Conservation (phyloP, 306 rosid species). For the Glycyrrhiza uralensis region DNA sequence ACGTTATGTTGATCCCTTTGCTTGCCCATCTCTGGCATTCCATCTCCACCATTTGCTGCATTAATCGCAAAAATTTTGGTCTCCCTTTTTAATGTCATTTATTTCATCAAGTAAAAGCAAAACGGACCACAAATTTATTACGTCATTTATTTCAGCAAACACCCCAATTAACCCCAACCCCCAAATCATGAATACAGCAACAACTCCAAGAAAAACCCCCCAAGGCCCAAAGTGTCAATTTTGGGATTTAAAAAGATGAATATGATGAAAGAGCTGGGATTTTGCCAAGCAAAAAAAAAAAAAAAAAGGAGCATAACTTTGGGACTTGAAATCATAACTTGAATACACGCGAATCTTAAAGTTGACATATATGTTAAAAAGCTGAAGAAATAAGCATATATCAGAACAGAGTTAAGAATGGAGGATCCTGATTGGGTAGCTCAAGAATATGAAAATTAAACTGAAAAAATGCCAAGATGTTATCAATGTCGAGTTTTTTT, state of each 20-base stretch:
- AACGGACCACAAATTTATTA: not conserved
- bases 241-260: not conserved
- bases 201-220: not conserved
- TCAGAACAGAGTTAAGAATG: not conserved
- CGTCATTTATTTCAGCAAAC: not conserved
- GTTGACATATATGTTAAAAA: not conserved
- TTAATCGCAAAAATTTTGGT: not conserved
- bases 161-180: no score
- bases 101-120: not conserved
- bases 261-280: no score
- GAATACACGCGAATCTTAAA: not conserved
- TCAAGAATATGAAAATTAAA: not conserved
- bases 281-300: no score
- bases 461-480: not conserved
- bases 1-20: slow-evolving; percentile 77
- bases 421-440: not conserved
- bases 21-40: slow-evolving; percentile 98
- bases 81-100: not conserved
- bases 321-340: slow-evolving; percentile 9
- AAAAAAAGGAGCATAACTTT: not conserved
- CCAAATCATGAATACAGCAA: slow-evolving; percentile 22
- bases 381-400: not conserved
- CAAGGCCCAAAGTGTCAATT: not conserved
- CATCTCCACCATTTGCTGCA: slow-evolving; percentile 91
- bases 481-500: not conserved